These are phyloP conservation scores for Plectosphaerella plurivora DNA, from an alignment of 2,329 filamentous ascomycete genomes.

Conservation along the genomic window DNA sequence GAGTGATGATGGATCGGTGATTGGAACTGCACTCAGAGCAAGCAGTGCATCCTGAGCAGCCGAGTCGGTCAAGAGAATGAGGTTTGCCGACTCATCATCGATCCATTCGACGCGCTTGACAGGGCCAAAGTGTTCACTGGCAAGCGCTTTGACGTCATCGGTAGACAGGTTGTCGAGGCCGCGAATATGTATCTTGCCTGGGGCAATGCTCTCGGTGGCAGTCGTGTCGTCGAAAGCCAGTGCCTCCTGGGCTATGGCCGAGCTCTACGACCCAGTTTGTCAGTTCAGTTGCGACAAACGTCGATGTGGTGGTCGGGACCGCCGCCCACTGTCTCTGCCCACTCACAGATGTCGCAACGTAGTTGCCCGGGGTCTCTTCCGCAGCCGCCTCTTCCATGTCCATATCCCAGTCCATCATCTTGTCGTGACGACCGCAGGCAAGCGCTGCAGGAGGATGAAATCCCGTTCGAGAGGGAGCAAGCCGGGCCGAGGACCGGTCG, in stretches of 20 bases:
- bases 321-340: not conserved
- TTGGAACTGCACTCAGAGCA: constrained; percentile 46
- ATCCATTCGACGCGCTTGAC: constrained; percentile 82
- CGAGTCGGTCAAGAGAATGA: constrained; percentile 63
- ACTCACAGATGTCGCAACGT: not conserved
- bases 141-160: constrained; percentile 72
- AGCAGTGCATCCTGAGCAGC: constrained; percentile 50
- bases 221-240: no score
- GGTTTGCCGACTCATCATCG: constrained; percentile 85
- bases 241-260: no score
- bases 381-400: constrained; percentile 64
- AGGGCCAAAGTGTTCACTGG: constrained; percentile 59
- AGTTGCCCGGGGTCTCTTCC: constrained; percentile 18
- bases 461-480: no score
- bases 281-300: not conserved
- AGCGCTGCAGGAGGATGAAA: no score
- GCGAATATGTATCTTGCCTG: constrained; percentile 72
- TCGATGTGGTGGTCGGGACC: constrained; percentile 2
- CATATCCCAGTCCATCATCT: constrained; percentile 64
- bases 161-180: constrained; percentile 81
- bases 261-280: no score
- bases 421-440: constrained; percentile 4
- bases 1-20: constrained; percentile 50
- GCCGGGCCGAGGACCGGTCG: no score
- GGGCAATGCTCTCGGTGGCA: not conserved